Base-by-base conservation (phyloP, 768 basidiomycete genomes). In the Pholiota conissans region DNA sequence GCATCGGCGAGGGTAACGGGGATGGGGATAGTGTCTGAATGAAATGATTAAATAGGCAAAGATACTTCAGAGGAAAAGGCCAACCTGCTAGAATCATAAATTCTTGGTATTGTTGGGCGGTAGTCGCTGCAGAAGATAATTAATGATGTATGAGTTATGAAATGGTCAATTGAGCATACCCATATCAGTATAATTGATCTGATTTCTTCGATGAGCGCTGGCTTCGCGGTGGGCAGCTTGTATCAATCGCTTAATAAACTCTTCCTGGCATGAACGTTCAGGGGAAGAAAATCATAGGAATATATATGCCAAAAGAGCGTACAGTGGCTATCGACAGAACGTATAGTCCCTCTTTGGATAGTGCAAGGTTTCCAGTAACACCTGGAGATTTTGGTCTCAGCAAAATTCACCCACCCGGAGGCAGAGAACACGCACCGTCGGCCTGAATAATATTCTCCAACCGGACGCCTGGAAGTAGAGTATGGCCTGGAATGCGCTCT, bases 371-470 rank as follows among this genome's bases (percentile, higher is more conserved):
- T 3, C 83, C 81, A 32, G 81, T 83, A 40, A 83, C 79, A 37
- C 85, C 84, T 86, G 63, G 16, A 61, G 52, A 9, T 34, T n/a
- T 56, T n/a, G 29, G 24, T 39, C n/a, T 58, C 58, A 47, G 52
- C 29, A 57, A 57, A 50, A 52, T 9, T 55, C 45, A 56, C 45
- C 22, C 40, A 32, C 30, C 40, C 28, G 18, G 37, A 28, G 59
- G 22, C 14, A 49, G 37, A 14, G 34, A 32, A 32, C 55, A 32
- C 80, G 48, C 69, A 85, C 90, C 89, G 60, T 93, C 90, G 11
- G 89, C 86, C 65, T 91, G 85, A 39, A 91, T 76, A 63, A 93
- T 91, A 66, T 82, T 87, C 71, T 93, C 89, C 37, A 95, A 69
- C 61, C 84, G 81, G 35, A 80, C 70, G 32, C 82, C 74, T 14